phyloP scores from a whole-genome alignment of 768 basidiomycete species.

The Boletus eberwhitei region DNA sequence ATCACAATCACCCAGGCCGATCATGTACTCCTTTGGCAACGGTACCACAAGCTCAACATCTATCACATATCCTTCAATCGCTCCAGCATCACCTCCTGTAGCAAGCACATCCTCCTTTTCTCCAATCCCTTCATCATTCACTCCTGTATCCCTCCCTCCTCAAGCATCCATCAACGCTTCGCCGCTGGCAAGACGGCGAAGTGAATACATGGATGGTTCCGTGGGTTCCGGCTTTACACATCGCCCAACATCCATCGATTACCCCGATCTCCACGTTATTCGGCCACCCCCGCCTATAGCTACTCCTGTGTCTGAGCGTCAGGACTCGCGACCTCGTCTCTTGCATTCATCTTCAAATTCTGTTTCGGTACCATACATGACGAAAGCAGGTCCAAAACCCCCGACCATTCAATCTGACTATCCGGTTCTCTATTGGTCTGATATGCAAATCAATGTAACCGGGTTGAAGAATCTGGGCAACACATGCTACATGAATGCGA shows the following conservation, averaged over 20 bases:
- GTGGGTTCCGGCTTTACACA: slow-evolving; percentile 45
- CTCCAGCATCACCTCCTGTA: slow-evolving; percentile 36
- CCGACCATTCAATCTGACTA: slow-evolving; percentile 75
- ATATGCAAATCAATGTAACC: slow-evolving; percentile 71
- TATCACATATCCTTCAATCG: slow-evolving; percentile 55
- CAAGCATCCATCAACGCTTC: slow-evolving; percentile 83
- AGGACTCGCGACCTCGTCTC: slow-evolving; percentile 66
- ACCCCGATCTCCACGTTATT: slow-evolving; percentile 70
- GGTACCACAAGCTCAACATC: slow-evolving; percentile 35
- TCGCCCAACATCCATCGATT: slow-evolving; percentile 63
- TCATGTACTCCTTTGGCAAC: slow-evolving; percentile 37
- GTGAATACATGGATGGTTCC: slow-evolving; percentile 79
- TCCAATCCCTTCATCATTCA: slow-evolving; percentile 38
- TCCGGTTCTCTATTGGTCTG: slow-evolving; percentile 81
- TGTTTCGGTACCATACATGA: slow-evolving; percentile 17
- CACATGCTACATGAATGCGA: slow-evolving; percentile 99
- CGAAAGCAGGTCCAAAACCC: slow-evolving; percentile 45
- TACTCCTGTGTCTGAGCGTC: slow-evolving; percentile 64
- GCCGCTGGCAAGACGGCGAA: slow-evolving; percentile 65
- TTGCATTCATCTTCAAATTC: slow-evolving; percentile 36
- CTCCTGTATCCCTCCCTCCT: slow-evolving; percentile 61
- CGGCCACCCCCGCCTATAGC: slow-evolving; percentile 82
- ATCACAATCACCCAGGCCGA: slow-evolving; percentile 34
- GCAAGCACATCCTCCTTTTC: slow-evolving; percentile 39
- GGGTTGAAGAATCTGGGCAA: slow-evolving; percentile 95